phyloP scores from a whole-genome alignment of 192 early-diverging fungal genomes.

The Cetraspora pellucida region DNA sequence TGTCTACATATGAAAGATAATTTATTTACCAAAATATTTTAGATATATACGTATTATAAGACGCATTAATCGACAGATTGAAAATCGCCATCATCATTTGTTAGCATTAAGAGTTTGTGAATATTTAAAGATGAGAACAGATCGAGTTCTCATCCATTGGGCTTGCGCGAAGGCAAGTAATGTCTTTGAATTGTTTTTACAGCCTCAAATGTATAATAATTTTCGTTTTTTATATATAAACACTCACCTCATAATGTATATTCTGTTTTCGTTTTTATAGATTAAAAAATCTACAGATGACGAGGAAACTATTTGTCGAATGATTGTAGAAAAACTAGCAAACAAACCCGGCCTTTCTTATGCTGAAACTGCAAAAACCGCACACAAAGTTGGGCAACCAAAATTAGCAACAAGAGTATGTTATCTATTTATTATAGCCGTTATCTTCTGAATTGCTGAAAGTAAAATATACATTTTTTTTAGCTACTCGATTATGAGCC shows the following conservation, averaged over 20 bases:
- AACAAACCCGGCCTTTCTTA: constrained; percentile 78
- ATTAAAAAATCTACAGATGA: constrained; percentile 83
- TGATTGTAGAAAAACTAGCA: constrained; percentile 79
- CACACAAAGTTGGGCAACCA: constrained; percentile 80
- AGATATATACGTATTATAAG: constrained; percentile 75
- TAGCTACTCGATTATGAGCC: constrained; percentile 93
- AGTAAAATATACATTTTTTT: neutral
- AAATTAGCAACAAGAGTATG: constrained; percentile 79
- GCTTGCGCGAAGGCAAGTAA: constrained; percentile 84
- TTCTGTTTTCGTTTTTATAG: constrained; percentile 41
- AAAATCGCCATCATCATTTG: constrained; percentile 79
- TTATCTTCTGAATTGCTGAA: too few relatives aligned
- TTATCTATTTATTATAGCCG: neutral
- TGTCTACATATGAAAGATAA: too few relatives aligned
- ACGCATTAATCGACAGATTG: constrained; percentile 81
- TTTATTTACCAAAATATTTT: neutral
- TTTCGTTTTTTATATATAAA: neutral
- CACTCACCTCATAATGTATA: neutral
- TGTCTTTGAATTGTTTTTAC: neutral
- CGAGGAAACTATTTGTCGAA: constrained; percentile 81
- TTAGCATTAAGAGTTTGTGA: constrained; percentile 85
- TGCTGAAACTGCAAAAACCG: constrained; percentile 90
- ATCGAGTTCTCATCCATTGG: constrained; percentile 92
- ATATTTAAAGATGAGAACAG: constrained; percentile 76
- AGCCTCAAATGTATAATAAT: neutral